A percentile compares a stretch with the other conserved stretches of the same genome.
These are phyloP conservation scores for Aspergillus sp. DNA, from an alignment of 2,329 filamentous ascomycete species.

Conservation along the genomic window DNA sequence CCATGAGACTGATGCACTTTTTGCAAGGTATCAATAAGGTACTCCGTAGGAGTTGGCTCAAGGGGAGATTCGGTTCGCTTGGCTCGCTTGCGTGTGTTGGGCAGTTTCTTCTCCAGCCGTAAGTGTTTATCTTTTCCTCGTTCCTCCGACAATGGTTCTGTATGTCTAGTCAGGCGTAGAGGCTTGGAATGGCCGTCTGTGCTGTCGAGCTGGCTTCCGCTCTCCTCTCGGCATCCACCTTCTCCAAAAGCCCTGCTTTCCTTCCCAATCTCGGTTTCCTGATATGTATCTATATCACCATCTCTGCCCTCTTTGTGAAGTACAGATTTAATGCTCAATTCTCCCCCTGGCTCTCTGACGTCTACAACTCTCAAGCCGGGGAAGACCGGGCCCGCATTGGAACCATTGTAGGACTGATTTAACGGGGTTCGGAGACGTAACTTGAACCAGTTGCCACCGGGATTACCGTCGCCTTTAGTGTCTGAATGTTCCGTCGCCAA, in stretches of 20 bases:
- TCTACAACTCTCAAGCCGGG: neutral
- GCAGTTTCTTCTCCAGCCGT: neutral
- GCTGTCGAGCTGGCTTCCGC: neutral
- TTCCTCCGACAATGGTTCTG: neutral
- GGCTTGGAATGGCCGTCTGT: neutral
- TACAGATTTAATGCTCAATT: neutral
- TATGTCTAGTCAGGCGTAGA: neutral
- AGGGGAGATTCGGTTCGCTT: neutral
- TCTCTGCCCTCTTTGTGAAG: no score
- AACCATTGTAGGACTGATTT: constrained; percentile 13
- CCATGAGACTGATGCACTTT: constrained; percentile 22
- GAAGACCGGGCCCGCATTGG: neutral
- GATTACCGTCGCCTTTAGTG: constrained; percentile 10
- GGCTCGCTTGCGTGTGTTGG: constrained; percentile 10
- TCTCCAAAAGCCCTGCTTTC: neutral
- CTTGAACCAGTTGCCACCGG: constrained; percentile 17
- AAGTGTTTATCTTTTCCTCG: neutral
- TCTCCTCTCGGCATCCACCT: neutral
- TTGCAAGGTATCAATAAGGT: constrained; percentile 33
- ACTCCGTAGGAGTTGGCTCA: constrained; percentile 32
- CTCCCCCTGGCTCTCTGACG: neutral
- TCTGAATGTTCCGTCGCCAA: neutral
- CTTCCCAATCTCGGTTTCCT: neutral
- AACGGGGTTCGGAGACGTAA: constrained; percentile 19
- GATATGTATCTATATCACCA: no score